phyloP scores from a whole-genome alignment of 768 basidiomycete species.

The Russula sp. region DNA sequence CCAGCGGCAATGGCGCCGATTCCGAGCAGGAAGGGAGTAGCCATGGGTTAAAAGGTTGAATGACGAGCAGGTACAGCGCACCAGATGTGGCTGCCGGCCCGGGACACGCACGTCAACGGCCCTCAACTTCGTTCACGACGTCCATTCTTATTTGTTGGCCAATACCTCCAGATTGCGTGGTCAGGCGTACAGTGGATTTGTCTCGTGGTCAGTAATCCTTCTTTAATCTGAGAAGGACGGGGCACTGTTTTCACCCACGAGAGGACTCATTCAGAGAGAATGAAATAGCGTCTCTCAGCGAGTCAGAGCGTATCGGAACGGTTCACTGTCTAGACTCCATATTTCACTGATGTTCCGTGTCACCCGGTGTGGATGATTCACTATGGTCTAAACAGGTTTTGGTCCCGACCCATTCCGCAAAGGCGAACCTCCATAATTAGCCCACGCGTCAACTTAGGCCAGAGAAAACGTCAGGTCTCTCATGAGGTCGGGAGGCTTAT shows the following conservation, averaged over 20 bases:
- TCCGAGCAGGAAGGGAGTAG: slow-evolving; percentile 74
- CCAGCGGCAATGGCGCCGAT: slow-evolving; percentile 76
- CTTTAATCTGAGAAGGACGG: background rate
- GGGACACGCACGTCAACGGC: too few species aligned
- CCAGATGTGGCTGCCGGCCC: too few species aligned
- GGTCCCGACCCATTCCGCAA: background rate
- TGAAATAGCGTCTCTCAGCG: too few species aligned
- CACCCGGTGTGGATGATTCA: background rate
- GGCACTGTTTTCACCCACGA: too few species aligned
- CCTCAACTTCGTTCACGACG: background rate
- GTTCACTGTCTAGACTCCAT: background rate
- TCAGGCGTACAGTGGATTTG: background rate
- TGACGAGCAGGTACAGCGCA: background rate
- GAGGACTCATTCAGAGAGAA: background rate
- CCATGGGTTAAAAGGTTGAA: slow-evolving; percentile 46
- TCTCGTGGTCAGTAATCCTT: background rate
- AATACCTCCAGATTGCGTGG: background rate
- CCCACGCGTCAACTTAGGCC: background rate
- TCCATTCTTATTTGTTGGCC: background rate
- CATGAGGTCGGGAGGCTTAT: background rate
- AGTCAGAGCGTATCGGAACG: background rate
- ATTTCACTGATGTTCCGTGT: background rate
- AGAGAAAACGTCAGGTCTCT: background rate
- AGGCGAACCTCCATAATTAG: background rate
- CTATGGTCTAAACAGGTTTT: background rate